These are phyloP conservation scores for Aspergillus asperescens DNA, from an alignment of 495 filamentous ascomycete species.

Conservation along the genomic window DNA sequence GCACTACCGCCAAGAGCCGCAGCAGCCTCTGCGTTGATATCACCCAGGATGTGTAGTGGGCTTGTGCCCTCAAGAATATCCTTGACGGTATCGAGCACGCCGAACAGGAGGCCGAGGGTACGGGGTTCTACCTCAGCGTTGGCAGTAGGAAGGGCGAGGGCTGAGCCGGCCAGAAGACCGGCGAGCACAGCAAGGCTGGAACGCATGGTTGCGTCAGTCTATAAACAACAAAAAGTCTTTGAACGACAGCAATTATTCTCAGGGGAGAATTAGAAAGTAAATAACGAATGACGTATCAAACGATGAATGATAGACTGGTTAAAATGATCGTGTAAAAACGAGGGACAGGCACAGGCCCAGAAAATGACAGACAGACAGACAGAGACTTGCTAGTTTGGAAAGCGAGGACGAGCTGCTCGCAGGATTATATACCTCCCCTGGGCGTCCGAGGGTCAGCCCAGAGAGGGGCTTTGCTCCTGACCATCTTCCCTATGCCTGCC, in stretches of 20 bases:
- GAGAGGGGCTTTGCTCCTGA: constrained; percentile 1
- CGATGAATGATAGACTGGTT: constrained; percentile 38
- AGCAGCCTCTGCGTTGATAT: constrained; percentile 34
- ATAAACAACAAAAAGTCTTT: constrained; percentile 15
- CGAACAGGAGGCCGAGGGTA: constrained; percentile 19
- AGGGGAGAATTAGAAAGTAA: constrained; percentile 15
- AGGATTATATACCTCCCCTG: constrained; percentile 43
- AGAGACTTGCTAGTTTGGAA: constrained; percentile 16
- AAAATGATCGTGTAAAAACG: constrained; percentile 17
- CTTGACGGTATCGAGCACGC: constrained; percentile 9
- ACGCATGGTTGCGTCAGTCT: constrained; percentile 32
- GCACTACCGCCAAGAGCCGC: constrained; percentile 39
- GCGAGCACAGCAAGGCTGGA: constrained; percentile 35
- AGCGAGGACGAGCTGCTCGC: constrained; percentile 23
- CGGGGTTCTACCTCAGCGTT: constrained; percentile 28
- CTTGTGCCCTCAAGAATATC: constrained; percentile 27
- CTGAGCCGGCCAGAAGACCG: constrained; percentile 34
- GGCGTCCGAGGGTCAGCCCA: constrained; percentile 10
- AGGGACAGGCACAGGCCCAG: constrained; percentile 23
- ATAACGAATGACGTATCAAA: constrained; percentile 17
- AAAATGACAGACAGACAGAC: constrained; percentile 23
- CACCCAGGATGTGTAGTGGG: constrained; percentile 23
- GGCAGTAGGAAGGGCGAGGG: constrained; percentile 32
- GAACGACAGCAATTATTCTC: constrained; percentile 11
- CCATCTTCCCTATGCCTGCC: constrained; percentile 4